Evolutionary conservation across 495 filamentous ascomycete genomes (phyloP).

Genomic region (Filosporella fistucella): DNA sequence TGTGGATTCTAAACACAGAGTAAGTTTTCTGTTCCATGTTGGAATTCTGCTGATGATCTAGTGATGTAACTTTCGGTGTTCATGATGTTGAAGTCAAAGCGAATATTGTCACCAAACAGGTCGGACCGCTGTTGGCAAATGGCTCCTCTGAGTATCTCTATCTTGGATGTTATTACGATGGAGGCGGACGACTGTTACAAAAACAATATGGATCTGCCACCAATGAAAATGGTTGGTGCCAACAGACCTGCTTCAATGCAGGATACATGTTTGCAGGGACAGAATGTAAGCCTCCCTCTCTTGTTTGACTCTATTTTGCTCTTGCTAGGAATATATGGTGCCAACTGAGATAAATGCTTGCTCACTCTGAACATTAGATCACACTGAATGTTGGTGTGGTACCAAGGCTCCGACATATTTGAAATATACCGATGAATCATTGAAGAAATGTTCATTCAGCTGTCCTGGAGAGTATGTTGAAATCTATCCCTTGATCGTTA

Average conservation of each 20-base stretch:
- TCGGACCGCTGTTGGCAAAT: conserved; percentile 24
- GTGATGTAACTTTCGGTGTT: conserved; percentile 19
- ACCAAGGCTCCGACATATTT: not conserved
- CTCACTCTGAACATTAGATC: no score
- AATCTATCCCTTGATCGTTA: conserved; percentile 26
- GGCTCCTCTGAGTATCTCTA: conserved; percentile 22
- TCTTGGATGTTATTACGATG: conserved; percentile 28
- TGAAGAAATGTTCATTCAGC: not conserved
- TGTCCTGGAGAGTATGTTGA: conserved; percentile 20
- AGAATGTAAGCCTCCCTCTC: conserved; percentile 15
- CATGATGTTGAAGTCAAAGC: conserved; percentile 15
- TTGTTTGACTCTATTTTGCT: not conserved
- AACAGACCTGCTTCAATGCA: conserved; percentile 15
- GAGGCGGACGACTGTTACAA: conserved; percentile 18
- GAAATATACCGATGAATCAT: not conserved
- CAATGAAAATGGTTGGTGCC: conserved; percentile 26
- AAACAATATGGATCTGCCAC: not conserved
- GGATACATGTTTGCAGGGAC: conserved; percentile 27
- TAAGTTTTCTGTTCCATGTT: no score
- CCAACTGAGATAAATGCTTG: not conserved
- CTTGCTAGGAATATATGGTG: not conserved
- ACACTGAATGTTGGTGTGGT: conserved; percentile 15
- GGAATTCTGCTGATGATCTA: no score
- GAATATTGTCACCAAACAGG: conserved; percentile 17
- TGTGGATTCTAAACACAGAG: conserved; percentile 20